Conservation (phyloP, 805 yeast species). For the Barnettozyma populi region DNA sequence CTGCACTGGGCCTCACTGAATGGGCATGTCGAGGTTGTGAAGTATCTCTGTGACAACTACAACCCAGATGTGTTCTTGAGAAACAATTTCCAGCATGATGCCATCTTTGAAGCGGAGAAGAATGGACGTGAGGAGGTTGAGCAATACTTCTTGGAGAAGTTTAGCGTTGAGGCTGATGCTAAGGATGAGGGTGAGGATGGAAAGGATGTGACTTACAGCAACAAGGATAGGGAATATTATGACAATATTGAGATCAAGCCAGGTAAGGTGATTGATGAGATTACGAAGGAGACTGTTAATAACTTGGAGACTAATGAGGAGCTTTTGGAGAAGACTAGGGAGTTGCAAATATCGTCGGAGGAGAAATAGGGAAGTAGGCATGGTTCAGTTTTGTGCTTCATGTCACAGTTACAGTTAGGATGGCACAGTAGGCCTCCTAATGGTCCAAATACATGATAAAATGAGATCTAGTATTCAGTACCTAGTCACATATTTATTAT, state of each 20-base stretch:
- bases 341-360: conserved; percentile 13
- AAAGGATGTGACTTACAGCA: conserved; percentile 43
- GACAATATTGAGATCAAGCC: conserved; percentile 34
- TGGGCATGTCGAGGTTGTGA: conserved; percentile 72
- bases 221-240: conserved; percentile 16
- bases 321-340: conserved; percentile 27
- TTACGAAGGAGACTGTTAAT: conserved; percentile 39
- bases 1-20: conserved; percentile 94
- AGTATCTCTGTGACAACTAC: conserved; percentile 64
- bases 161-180: conserved; percentile 60
- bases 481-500: not conserved
- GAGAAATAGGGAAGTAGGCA: not conserved
- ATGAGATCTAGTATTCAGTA: too few species aligned
- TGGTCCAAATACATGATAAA: not conserved
- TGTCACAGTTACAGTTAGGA: not conserved
- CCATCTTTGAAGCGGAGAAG: conserved; percentile 84
- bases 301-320: conserved; percentile 34
- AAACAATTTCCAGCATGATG: conserved; percentile 74
- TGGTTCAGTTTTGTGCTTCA: not conserved
- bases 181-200: conserved; percentile 23
- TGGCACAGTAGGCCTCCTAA: not conserved
- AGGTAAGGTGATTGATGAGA: conserved; percentile 47
- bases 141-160: conserved; percentile 67
- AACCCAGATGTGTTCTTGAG: conserved; percentile 77
- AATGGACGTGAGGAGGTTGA: conserved; percentile 73